Conservation (phyloP, 2,329 filamentous ascomycete species). For the Epichloe baconii region DNA sequence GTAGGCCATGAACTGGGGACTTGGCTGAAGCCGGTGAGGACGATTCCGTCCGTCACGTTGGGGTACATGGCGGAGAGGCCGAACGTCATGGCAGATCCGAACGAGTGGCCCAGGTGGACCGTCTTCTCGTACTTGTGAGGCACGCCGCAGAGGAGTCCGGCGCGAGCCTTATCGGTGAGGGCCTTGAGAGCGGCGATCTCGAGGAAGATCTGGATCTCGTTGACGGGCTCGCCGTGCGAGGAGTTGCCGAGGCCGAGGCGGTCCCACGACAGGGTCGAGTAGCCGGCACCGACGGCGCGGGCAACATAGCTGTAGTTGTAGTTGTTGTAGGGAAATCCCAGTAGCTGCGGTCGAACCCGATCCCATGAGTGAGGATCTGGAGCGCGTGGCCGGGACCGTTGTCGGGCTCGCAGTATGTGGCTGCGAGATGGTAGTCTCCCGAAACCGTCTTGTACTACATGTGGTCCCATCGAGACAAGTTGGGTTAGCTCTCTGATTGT, state of each 20-base stretch:
- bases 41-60: constrained; percentile 39
- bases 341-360: constrained; percentile 35
- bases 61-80: constrained; percentile 39
- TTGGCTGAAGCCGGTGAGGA: constrained; percentile 47
- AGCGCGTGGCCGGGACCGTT: constrained; percentile 23
- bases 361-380: constrained; percentile 29
- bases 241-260: constrained; percentile 48
- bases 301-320: constrained; percentile 52
- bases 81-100: constrained; percentile 46
- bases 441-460: constrained; percentile 33
- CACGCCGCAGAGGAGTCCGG: constrained; percentile 30
- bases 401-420: constrained; percentile 48
- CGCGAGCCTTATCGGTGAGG: constrained; percentile 36
- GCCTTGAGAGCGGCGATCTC: constrained; percentile 44
- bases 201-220: constrained; percentile 43
- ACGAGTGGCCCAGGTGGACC: constrained; percentile 51
- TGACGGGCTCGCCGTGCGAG: constrained; percentile 43
- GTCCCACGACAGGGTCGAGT: constrained; percentile 48
- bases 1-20: constrained; percentile 28
- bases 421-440: constrained; percentile 43
- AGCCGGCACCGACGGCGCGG: constrained; percentile 40
- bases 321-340: constrained; percentile 46
- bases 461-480: not conserved
- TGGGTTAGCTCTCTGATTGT: not conserved
- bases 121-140: constrained; percentile 26